These are phyloP conservation scores for Margaritispora aquatica DNA, from an alignment of 495 filamentous ascomycete genomes.

Conservation along the genomic window DNA sequence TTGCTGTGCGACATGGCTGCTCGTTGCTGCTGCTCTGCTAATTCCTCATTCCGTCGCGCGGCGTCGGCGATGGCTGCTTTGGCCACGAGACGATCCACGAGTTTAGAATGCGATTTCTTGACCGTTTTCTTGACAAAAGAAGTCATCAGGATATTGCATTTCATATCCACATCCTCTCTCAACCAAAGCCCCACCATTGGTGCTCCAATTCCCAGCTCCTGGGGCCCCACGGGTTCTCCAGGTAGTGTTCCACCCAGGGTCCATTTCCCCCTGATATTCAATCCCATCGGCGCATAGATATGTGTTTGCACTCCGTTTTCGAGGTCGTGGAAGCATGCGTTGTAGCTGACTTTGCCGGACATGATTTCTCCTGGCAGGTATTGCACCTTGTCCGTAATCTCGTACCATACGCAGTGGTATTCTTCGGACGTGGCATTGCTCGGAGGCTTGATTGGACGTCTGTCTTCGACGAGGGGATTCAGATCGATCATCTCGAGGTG, in stretches of 20 bases:
- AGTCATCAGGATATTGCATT: constrained; percentile 66
- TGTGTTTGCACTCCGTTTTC: constrained; percentile 67
- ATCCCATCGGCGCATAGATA: constrained; percentile 58
- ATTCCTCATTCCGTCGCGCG: background rate
- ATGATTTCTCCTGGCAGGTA: constrained; percentile 63
- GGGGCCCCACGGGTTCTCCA: constrained; percentile 51
- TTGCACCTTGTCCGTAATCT: constrained; percentile 60
- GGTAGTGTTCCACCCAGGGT: constrained; percentile 54
- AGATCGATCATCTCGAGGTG: constrained; percentile 74
- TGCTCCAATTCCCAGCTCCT: constrained; percentile 53
- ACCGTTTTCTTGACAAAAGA: constrained; percentile 70
- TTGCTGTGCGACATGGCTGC: background rate
- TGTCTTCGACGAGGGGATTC: constrained; percentile 70
- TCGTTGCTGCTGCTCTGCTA: background rate
- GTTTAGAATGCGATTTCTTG: constrained; percentile 57
- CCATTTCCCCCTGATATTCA: constrained; percentile 68
- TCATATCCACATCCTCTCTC: constrained; percentile 70
- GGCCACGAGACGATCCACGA: constrained; percentile 59
- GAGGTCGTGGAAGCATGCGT: constrained; percentile 66
- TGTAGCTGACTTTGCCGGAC: constrained; percentile 64
- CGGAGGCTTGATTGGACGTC: constrained; percentile 57
- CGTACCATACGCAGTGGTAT: constrained; percentile 64
- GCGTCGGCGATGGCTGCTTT: constrained; percentile 40
- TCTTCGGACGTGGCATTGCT: constrained; percentile 58
- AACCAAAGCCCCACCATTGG: constrained; percentile 65